These are phyloP conservation scores for Hymenoscyphus occultus DNA, from an alignment of 2,329 filamentous ascomycete genomes.

Conservation along the genomic window DNA sequence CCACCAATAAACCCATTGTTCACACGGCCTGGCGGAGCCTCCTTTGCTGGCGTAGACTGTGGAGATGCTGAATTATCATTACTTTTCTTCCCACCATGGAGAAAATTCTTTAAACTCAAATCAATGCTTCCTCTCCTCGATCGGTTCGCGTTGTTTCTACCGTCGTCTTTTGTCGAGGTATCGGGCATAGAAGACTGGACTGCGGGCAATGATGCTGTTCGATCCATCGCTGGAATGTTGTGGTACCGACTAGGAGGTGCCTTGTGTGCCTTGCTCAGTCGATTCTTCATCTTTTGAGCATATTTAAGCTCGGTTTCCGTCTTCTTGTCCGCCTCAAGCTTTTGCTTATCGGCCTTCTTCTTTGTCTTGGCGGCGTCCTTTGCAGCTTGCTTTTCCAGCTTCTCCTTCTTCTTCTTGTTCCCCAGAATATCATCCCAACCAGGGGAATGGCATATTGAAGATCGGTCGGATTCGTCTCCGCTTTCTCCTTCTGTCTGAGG, in stretches of 20 bases:
- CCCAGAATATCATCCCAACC: constrained; percentile 58
- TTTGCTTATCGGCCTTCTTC: constrained; percentile 43
- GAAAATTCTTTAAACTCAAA: constrained; percentile 23
- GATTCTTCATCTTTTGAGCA: constrained; percentile 41
- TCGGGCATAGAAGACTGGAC: constrained; percentile 4
- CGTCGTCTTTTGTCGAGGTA: constrained; percentile 11
- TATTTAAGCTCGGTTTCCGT: constrained; percentile 38
- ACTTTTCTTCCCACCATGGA: constrained; percentile 16
- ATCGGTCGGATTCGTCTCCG: constrained; percentile 29
- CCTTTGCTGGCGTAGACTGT: constrained; percentile 12
- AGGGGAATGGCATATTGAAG: constrained; percentile 56
- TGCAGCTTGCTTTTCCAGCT: constrained; percentile 35
- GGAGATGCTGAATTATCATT: constrained; percentile 11
- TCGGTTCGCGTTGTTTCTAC: constrained; percentile 10
- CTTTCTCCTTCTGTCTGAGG: constrained; percentile 18
- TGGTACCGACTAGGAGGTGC: constrained; percentile 25
- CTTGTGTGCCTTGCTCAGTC: constrained; percentile 33
- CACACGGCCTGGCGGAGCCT: constrained; percentile 14
- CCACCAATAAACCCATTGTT: constrained; percentile 34
- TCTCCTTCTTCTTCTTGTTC: constrained; percentile 44
- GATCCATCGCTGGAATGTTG: constrained; percentile 20
- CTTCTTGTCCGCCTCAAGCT: constrained; percentile 36
- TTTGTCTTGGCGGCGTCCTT: constrained; percentile 38
- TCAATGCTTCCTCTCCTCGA: constrained; percentile 28
- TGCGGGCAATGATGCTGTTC: constrained; percentile 20